Conservation (phyloP, 192 early-diverging fungal genomes). For the Linnemannia hyalina region DNA sequence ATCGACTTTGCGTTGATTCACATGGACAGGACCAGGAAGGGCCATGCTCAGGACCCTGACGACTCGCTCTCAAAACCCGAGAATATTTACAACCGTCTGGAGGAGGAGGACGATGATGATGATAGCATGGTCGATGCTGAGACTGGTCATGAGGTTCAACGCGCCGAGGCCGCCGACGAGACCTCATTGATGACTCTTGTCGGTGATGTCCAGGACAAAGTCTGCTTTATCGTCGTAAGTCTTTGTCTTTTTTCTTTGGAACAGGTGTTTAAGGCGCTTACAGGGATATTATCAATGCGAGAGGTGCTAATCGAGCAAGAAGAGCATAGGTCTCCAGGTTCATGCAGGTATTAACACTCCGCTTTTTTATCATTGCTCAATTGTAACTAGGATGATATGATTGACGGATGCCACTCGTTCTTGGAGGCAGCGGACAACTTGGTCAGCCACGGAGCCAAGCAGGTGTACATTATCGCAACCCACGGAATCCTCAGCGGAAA, state of each 20-base stretch:
- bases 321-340: background rate
- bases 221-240: constrained; percentile 86
- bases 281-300: background rate
- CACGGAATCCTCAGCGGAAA: constrained; percentile 95
- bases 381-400: constrained; percentile 86
- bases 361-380: background rate
- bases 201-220: constrained; percentile 89
- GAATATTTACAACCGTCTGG: constrained; percentile 51
- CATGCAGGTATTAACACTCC: constrained; percentile 1
- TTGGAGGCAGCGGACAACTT: constrained; percentile 92
- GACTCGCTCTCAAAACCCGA: constrained; percentile 34
- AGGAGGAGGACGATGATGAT: constrained; percentile 62
- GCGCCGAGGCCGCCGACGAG: constrained; percentile 53
- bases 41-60: constrained; percentile 39
- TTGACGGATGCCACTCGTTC: constrained; percentile 92
- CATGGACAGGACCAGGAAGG: constrained; percentile 75
- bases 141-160: constrained; percentile 62
- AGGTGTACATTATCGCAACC: constrained; percentile 92
- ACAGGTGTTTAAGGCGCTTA: background rate
- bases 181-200: constrained; percentile 85
- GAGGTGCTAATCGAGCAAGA: too few species aligned
- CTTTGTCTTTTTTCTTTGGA: background rate
- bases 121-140: constrained; percentile 57
- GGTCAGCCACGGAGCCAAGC: constrained; percentile 81
- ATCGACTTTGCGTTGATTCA: constrained; percentile 98